Percentiles rank a stretch among this genome's conserved stretches.
Evolutionary conservation across 768 basidiomycete genomes (phyloP).

Genomic region (Serendipita sp.): DNA sequence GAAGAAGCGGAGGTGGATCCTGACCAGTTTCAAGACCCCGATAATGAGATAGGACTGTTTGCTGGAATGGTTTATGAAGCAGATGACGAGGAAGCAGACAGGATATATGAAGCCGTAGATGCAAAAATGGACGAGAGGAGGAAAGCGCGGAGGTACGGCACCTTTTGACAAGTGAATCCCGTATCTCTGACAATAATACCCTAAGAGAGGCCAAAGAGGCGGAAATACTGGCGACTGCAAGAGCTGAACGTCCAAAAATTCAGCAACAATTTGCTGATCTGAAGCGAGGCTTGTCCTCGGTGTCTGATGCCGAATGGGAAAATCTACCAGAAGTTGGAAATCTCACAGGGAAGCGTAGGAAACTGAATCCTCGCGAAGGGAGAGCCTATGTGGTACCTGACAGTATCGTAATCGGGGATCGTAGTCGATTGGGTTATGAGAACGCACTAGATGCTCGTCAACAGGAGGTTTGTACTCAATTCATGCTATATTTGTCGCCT

Average conservation of each 20-base stretch:
- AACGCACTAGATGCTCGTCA: slow-evolving; percentile 59
- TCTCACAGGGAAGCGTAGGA: slow-evolving; percentile 78
- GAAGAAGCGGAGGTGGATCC: slow-evolving; percentile 82
- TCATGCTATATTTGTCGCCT: not conserved
- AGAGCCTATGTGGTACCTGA: slow-evolving; percentile 84
- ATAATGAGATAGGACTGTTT: slow-evolving; percentile 92
- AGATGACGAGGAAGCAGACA: slow-evolving; percentile 95
- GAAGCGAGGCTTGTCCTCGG: slow-evolving; percentile 72
- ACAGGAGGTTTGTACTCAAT: slow-evolving; percentile 42
- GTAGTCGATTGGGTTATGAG: slow-evolving; percentile 59
- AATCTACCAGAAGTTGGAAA: slow-evolving; percentile 92
- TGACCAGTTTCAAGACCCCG: slow-evolving; percentile 90
- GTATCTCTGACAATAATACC: not conserved
- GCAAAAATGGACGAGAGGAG: slow-evolving; percentile 78
- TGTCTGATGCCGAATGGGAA: slow-evolving; percentile 90
- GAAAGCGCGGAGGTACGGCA: slow-evolving; percentile 56
- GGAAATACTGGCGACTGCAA: slow-evolving; percentile 55
- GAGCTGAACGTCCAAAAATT: slow-evolving; percentile 83
- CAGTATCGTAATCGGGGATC: slow-evolving; percentile 77
- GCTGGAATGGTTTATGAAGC: slow-evolving; percentile 92
- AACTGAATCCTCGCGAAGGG: slow-evolving; percentile 50
- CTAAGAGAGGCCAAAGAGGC: slow-evolving; percentile 62
- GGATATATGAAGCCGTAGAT: slow-evolving; percentile 87
- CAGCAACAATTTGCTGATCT: slow-evolving; percentile 93
- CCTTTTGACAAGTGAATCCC: slow-evolving; percentile 24